phyloP scores from a whole-genome alignment of 345 rosid genomes.

The Citrus mangshanensis region DNA sequence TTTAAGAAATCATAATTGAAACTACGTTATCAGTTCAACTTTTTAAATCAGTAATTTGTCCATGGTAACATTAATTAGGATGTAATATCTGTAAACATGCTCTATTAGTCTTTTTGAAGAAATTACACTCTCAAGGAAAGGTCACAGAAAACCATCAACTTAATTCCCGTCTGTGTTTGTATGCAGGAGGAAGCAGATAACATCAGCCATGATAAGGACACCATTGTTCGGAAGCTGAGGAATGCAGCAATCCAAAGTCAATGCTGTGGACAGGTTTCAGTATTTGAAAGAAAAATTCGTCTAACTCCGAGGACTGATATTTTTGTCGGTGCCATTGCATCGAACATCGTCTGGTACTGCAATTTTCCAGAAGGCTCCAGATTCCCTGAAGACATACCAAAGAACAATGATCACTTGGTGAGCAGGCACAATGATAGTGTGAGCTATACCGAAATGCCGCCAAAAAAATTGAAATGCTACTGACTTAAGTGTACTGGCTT shows the following conservation, averaged over 20 bases:
- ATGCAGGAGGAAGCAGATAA: constrained; percentile 23
- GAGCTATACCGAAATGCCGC: not conserved
- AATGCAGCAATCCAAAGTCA: constrained; percentile 21
- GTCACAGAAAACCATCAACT: not conserved
- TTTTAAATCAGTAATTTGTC: too few relatives aligned
- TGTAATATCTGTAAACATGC: too few relatives aligned
- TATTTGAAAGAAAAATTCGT: not conserved
- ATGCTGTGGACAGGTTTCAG: constrained; percentile 25
- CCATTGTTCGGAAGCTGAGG: constrained; percentile 16
- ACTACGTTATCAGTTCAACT: too few relatives aligned
- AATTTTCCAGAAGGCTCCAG: not conserved
- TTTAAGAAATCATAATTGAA: too few relatives aligned
- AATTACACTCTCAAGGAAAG: too few relatives aligned
- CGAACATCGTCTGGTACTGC: constrained; percentile 17
- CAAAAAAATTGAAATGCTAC: not conserved
- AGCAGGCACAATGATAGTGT: not conserved
- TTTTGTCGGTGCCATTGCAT: constrained; percentile 23
- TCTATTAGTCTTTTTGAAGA: too few relatives aligned
- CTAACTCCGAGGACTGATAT: constrained; percentile 15
- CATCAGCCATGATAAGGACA: constrained; percentile 20
- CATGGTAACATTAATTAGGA: too few relatives aligned
- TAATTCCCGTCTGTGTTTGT: too few relatives aligned
- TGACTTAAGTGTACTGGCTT: not conserved
- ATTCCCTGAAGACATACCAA: not conserved
- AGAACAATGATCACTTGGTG: not conserved